A percentile compares a stretch with the other conserved stretches of the same genome.
Conservation (phyloP, 192 early-diverging fungal genomes). For the Backusella tuberculispora region DNA sequence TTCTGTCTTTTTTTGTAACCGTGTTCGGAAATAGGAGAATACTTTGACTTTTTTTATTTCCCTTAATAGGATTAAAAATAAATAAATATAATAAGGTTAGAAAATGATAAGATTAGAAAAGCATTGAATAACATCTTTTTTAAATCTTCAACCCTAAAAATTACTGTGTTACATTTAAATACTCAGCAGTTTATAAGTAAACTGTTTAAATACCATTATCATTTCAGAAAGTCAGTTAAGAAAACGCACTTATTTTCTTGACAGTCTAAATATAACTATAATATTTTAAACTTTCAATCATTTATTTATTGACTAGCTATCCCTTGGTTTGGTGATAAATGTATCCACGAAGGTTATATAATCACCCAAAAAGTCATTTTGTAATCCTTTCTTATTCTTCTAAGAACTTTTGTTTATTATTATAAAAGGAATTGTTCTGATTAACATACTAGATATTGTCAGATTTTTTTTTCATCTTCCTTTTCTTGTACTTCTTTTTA, state of each 20-base stretch:
- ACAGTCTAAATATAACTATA: background rate
- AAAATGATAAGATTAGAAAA: background rate
- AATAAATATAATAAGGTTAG: too few relatives aligned
- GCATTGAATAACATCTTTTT: background rate
- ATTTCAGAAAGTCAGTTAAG: background rate
- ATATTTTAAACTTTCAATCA: background rate
- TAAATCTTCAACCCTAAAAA: background rate
- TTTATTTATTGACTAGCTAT: background rate
- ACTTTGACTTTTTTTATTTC: background rate
- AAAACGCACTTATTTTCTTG: background rate
- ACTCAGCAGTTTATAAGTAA: background rate
- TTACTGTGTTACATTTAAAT: background rate
- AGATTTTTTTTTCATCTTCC: too few relatives aligned
- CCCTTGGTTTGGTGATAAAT: slow-evolving; percentile 1
- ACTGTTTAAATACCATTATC: background rate
- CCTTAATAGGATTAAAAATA: background rate
- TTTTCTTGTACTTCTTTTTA: too few relatives aligned
- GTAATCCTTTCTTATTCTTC: background rate
- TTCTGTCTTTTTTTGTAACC: background rate
- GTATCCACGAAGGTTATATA: background rate
- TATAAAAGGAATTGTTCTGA: background rate
- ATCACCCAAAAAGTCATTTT: background rate
- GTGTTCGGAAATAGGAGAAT: slow-evolving; percentile 10
- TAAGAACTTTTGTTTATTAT: background rate
- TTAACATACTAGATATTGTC: background rate